Evolutionary conservation across 495 filamentous ascomycete genomes (phyloP).

Genomic region (Hypoxylon fuscum): DNA sequence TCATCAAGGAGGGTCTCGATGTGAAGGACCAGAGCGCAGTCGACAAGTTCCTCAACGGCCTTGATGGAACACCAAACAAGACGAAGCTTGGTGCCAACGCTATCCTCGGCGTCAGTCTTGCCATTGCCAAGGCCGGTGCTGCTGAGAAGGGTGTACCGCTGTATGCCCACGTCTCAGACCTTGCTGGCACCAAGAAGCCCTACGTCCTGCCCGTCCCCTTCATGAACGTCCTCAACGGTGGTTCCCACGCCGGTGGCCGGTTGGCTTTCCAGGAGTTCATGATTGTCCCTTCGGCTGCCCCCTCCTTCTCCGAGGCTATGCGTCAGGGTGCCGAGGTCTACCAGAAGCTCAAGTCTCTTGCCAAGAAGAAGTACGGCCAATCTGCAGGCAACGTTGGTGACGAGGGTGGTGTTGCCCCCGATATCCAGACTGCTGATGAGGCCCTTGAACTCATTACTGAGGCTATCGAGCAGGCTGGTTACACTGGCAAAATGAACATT

Average conservation of each 20-base stretch:
- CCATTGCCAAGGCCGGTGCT: slow-evolving; percentile 96
- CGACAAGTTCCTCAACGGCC: slow-evolving; percentile 93
- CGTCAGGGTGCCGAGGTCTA: slow-evolving; percentile 97
- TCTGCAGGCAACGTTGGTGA: slow-evolving; percentile 99
- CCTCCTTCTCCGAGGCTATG: slow-evolving; percentile 93
- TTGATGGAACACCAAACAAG: slow-evolving; percentile 98
- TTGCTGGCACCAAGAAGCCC: slow-evolving; percentile 99
- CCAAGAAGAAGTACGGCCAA: slow-evolving; percentile 99
- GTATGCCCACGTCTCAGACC: slow-evolving; percentile 97
- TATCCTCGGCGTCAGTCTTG: slow-evolving; percentile 95
- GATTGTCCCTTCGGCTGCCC: slow-evolving; percentile 89
- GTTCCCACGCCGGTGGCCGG: slow-evolving; percentile 97
- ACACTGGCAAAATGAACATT: slow-evolving; percentile 94
- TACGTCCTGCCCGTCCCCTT: slow-evolving; percentile 99
- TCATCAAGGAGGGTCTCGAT: slow-evolving; percentile 93
- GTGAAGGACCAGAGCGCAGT: slow-evolving; percentile 96
- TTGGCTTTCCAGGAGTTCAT: slow-evolving; percentile 99
- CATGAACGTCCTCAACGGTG: slow-evolving; percentile 99
- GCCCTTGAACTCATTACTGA: slow-evolving; percentile 96
- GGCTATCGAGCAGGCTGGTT: slow-evolving; percentile 92
- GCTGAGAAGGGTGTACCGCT: slow-evolving; percentile 98
- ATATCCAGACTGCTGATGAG: slow-evolving; percentile 96
- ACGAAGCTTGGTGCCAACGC: slow-evolving; percentile 97
- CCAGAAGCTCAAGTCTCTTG: slow-evolving; percentile 94
- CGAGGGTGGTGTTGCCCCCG: slow-evolving; percentile 99